Evolutionary conservation across 352 stramenopile genomes (phyloP), one percentile per base, ranked within the genome.

Genomic region (Pythium guiyangense): DNA sequence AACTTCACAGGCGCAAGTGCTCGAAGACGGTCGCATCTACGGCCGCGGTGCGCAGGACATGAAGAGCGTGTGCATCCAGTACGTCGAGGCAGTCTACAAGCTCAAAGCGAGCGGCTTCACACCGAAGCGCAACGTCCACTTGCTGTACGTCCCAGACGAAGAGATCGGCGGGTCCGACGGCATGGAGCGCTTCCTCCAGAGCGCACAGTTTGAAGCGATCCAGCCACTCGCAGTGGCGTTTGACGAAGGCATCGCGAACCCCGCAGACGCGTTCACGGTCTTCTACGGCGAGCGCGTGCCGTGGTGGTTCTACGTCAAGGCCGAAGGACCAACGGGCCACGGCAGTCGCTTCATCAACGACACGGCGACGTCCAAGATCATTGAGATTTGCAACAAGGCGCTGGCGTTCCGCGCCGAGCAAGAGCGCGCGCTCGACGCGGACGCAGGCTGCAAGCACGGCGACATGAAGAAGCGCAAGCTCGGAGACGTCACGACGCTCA

Each of bases 1-100:
- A 53, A 51, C 35, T 39, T 17, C 10, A 42, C 25, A 88, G 64
- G 66, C 62, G 2, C 90, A 90, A 34, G 66, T 90, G 29, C 71
- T 85, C 29, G 80, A 91, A 46, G 77, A 97, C 62, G 88, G 79
- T 14, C 81, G 79, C 54, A 97, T 98, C 58, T 97, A 97, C 61
- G 92, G 84, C 55, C 77, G 89, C 34, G 92, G 90, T 17, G 62
- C 90, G 18, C 93, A 98, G 66, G 94, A 98, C 66, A 98, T 98
- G 94, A 98, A 98, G 67, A 96, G 90, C 69, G 94, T 99, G 8
- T 97, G 87, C 60, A 86, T 98, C 47, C 96, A 99, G 70, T 99
- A 99, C 67, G 79, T 97, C 6, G 87, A 97, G 56, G 92, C 94
- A 0, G 71, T 98, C 17, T 63, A 79, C 11, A 62, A 74, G 2